Evolutionary conservation across 2,329 filamentous ascomycete species (phyloP).

Genomic region (Phoma sp.): DNA sequence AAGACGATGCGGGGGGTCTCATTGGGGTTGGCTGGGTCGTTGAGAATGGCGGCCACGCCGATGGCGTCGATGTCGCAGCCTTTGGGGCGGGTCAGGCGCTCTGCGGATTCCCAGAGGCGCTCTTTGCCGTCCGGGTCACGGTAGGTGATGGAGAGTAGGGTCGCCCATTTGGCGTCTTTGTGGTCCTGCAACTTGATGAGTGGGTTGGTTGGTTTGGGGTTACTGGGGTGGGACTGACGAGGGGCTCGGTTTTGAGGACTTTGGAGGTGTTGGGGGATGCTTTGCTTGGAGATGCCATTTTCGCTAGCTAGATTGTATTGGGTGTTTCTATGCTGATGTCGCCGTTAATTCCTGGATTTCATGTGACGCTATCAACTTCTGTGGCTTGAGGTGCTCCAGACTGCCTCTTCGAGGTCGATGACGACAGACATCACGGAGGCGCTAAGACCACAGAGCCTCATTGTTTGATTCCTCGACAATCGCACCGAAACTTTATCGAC

Average conservation of each 20-base stretch:
- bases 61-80: constrained; percentile 71
- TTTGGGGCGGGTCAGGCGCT: constrained; percentile 70
- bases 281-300: constrained; percentile 15
- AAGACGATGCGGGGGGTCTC: constrained; percentile 45
- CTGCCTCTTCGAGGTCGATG: constrained; percentile 11
- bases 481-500: too few species aligned
- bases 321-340: not conserved
- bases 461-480: too few species aligned
- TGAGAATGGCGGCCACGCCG: constrained; percentile 72
- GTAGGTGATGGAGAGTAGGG: constrained; percentile 56
- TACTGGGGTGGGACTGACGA: constrained; percentile 31
- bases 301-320: not conserved
- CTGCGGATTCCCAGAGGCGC: constrained; percentile 74
- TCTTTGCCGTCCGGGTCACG: constrained; percentile 64
- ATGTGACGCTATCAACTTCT: not conserved
- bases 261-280: constrained; percentile 33
- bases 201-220: not conserved
- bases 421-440: constrained; percentile 19
- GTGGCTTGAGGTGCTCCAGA: not conserved
- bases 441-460: constrained; percentile 14
- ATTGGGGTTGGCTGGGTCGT: constrained; percentile 38
- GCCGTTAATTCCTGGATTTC: not conserved
- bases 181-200: constrained; percentile 35
- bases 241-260: constrained; percentile 43
- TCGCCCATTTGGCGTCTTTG: constrained; percentile 50